Base-by-base conservation (phyloP, 306 rosid genomes). In the Casuarina glauca region DNA sequence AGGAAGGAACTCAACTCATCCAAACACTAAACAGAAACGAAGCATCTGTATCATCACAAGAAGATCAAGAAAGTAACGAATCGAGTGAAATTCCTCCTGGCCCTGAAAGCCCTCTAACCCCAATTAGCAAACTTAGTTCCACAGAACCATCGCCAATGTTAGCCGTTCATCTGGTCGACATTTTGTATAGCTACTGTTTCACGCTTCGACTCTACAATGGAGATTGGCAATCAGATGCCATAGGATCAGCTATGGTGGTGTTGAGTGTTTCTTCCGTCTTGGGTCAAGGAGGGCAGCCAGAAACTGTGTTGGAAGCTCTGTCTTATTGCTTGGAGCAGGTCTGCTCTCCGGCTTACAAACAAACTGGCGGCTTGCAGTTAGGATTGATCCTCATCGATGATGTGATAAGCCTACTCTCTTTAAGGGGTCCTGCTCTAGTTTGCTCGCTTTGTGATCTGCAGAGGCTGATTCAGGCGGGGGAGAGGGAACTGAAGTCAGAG, bases 191-290 rank as follows among this genome's bases (percentile, higher is more conserved):
- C 82, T 90, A 95, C 77, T 90, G 96, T 77, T 91, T 95, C 81
- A 83, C 93, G 52, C 93, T 91, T 67, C 97, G 92, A 54, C 88
- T 95, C 17, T 93, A 92, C 86, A 95, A 91, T 7, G 98, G 97
- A 67, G 97, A 95, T 19, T 88, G 97, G 96, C 83, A 79, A 75
- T 89, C 97, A 9, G 93, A 92, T 73, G 84, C 97, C 8, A 32
- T 81, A 55, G 91, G 97, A 53, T 89, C 98, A 20, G 88, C 85
- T 67, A 71, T 82, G 87, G 93, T 84, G 43, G 83, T 87, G 74
- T 81, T 95, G 79, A 89, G 90, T 3, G 76, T 92, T 67, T 95
- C 97, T 55, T 88, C 88, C 17, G 93, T 92, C 51, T 85, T 91
- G 85, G 97, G 94, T 52, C 91, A 86, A 81, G 91, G 86, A 17